Percentiles rank a stretch among this genome's conserved stretches.
Evolutionary conservation across 2,329 filamentous ascomycete genomes (phyloP).

Genomic region (Colletotrichum shisoi): DNA sequence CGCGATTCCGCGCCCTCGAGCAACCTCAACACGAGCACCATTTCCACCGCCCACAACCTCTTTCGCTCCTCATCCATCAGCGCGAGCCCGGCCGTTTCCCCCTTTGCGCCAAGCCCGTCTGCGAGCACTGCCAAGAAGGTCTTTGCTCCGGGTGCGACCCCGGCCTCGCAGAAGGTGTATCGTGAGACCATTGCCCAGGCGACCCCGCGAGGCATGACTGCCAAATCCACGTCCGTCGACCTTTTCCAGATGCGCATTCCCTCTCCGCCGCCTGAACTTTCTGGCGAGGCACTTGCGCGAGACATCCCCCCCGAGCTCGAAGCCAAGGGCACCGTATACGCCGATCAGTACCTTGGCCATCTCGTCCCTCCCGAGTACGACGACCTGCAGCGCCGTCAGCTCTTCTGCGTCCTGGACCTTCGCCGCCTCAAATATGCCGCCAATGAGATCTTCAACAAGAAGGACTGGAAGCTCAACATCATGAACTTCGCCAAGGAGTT

Average conservation of each 20-base stretch:
- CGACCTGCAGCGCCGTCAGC: constrained; percentile 67
- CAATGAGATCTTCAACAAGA: constrained; percentile 66
- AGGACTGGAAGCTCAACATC: constrained; percentile 70
- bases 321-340: constrained; percentile 64
- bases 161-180: constrained; percentile 53
- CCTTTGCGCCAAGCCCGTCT: constrained; percentile 58
- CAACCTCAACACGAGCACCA: constrained; percentile 50
- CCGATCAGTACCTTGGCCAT: constrained; percentile 66
- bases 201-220: constrained; percentile 59
- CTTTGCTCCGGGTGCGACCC: constrained; percentile 57
- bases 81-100: constrained; percentile 45
- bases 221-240: constrained; percentile 59
- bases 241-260: constrained; percentile 67
- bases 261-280: constrained; percentile 64
- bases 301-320: constrained; percentile 63
- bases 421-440: constrained; percentile 68
- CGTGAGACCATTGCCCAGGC: constrained; percentile 58
- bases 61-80: constrained; percentile 52
- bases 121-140: constrained; percentile 57
- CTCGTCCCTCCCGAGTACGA: constrained; percentile 66
- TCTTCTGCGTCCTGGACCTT: constrained; percentile 69
- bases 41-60: constrained; percentile 52
- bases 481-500: constrained; percentile 70
- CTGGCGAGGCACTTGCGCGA: constrained; percentile 62
- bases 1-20: constrained; percentile 50